Conservation (phyloP, 805 yeast species). For the Blastobotrys robertii region DNA sequence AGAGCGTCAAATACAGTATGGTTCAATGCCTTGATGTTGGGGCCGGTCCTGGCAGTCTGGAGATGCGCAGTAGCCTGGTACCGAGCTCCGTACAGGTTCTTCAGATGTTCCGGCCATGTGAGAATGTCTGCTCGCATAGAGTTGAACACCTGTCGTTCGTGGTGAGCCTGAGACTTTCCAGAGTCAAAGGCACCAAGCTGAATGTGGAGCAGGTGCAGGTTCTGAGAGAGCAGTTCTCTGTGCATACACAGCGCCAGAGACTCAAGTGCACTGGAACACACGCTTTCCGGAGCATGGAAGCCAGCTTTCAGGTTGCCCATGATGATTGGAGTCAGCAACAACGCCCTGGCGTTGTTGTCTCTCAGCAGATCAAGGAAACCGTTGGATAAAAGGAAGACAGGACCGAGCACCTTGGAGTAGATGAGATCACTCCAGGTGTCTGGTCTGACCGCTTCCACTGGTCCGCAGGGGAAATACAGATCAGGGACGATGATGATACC, state of each 20-base stretch:
- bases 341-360: slow-evolving; percentile 38
- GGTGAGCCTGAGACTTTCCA: slow-evolving; percentile 9
- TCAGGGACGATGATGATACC: slow-evolving; percentile 66
- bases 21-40: slow-evolving; percentile 23
- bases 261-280: slow-evolving; percentile 39
- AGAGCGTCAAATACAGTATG: slow-evolving; percentile 25
- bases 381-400: slow-evolving; percentile 41
- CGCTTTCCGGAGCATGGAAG: slow-evolving; percentile 54
- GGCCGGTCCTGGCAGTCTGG: slow-evolving; percentile 23
- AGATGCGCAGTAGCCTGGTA: slow-evolving; percentile 25
- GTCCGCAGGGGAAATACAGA: slow-evolving; percentile 57
- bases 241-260: slow-evolving; percentile 31
- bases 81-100: slow-evolving; percentile 28
- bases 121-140: slow-evolving; percentile 31
- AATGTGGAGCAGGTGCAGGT: slow-evolving; percentile 35
- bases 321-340: slow-evolving; percentile 47
- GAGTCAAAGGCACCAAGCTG: slow-evolving; percentile 40
- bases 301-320: slow-evolving; percentile 46
- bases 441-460: slow-evolving; percentile 45
- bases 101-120: slow-evolving; percentile 32
- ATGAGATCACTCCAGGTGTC: slow-evolving; percentile 43
- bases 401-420: slow-evolving; percentile 37
- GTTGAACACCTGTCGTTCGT: slow-evolving; percentile 23
- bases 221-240: slow-evolving; percentile 36
- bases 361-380: slow-evolving; percentile 50